phyloP scores from a whole-genome alignment of 2,329 filamentous ascomycete species.

The Tolypocladium amazonense region DNA sequence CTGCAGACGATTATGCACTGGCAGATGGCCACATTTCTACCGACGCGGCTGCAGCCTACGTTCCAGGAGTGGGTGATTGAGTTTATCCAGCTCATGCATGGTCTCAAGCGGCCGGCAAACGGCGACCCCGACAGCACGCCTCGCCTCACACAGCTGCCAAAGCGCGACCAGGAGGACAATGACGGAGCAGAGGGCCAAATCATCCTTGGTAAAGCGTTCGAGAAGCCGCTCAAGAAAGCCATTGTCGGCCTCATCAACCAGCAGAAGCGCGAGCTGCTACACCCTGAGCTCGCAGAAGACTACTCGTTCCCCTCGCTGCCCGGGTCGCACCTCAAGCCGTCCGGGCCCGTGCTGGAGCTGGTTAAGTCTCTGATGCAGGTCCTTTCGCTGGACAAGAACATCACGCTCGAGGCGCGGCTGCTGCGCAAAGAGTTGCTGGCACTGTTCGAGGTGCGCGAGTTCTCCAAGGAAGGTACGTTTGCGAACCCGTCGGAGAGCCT shows the following conservation, averaged over 20 bases:
- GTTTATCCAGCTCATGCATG: constrained; percentile 91
- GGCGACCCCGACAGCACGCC: constrained; percentile 40
- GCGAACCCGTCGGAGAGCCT: constrained; percentile 72
- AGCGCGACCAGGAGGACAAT: constrained; percentile 48
- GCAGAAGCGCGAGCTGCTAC: constrained; percentile 80
- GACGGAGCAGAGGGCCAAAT: constrained; percentile 52
- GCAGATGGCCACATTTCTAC: constrained; percentile 89
- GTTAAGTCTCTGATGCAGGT: constrained; percentile 93
- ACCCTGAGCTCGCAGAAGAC: constrained; percentile 77
- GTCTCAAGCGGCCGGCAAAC: constrained; percentile 58
- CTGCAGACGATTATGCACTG: constrained; percentile 96
- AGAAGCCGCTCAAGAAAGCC: constrained; percentile 83
- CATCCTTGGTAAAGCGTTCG: constrained; percentile 72
- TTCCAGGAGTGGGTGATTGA: constrained; percentile 93
- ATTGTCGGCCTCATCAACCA: constrained; percentile 71
- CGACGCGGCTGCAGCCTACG: constrained; percentile 63
- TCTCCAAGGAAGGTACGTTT: constrained; percentile 79
- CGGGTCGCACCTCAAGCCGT: constrained; percentile 44
- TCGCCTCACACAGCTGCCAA: constrained; percentile 47
- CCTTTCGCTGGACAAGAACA: constrained; percentile 80
- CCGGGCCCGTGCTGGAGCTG: constrained; percentile 75
- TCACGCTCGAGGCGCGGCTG: constrained; percentile 76
- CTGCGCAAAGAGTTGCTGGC: constrained; percentile 81
- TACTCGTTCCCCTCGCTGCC: constrained; percentile 78
- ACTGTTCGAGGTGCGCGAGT: constrained; percentile 91